Evolutionary conservation across 805 yeast genomes (phyloP).

Genomic region (Ogataea sp.): DNA sequence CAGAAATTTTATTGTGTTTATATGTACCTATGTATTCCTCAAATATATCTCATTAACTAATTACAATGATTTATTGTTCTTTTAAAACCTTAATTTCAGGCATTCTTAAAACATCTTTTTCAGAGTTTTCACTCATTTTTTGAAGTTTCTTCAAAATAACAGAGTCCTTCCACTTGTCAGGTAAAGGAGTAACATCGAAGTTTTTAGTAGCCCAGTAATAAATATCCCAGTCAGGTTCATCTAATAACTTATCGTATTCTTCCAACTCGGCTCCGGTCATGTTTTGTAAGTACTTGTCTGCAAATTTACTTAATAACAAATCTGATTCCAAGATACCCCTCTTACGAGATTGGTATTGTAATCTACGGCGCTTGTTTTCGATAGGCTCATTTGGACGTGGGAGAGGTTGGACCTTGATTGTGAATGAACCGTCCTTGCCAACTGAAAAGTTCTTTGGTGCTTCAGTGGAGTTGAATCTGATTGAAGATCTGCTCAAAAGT

Average conservation of each 20-base stretch:
- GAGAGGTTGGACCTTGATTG: conserved; percentile 70
- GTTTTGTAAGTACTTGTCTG: conserved; percentile 56
- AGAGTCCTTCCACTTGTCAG: conserved; percentile 75
- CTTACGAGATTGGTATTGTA: conserved; percentile 86
- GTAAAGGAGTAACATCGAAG: conserved; percentile 74
- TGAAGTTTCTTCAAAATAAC: conserved; percentile 58
- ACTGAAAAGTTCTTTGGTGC: conserved; percentile 1
- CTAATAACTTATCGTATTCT: conserved; percentile 79
- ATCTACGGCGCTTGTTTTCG: conserved; percentile 75
- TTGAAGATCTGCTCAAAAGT: too few relatives aligned
- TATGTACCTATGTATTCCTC: too few relatives aligned
- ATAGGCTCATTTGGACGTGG: conserved; percentile 65
- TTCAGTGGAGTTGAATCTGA: not conserved
- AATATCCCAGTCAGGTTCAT: conserved; percentile 98
- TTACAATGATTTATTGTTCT: too few relatives aligned
- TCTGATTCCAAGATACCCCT: conserved; percentile 95
- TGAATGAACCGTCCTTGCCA: conserved; percentile 33
- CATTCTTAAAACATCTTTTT: conserved; percentile 75
- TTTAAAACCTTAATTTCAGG: conserved; percentile 44
- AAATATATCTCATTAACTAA: too few relatives aligned
- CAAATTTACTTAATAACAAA: conserved; percentile 74
- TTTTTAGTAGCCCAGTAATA: conserved; percentile 96
- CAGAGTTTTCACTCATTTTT: conserved; percentile 64
- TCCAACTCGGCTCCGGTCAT: conserved; percentile 61
- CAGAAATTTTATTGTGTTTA: not conserved